Base-by-base conservation (phyloP, 352 stramenopile species). In the Pythium rhizo-oryzae region DNA sequence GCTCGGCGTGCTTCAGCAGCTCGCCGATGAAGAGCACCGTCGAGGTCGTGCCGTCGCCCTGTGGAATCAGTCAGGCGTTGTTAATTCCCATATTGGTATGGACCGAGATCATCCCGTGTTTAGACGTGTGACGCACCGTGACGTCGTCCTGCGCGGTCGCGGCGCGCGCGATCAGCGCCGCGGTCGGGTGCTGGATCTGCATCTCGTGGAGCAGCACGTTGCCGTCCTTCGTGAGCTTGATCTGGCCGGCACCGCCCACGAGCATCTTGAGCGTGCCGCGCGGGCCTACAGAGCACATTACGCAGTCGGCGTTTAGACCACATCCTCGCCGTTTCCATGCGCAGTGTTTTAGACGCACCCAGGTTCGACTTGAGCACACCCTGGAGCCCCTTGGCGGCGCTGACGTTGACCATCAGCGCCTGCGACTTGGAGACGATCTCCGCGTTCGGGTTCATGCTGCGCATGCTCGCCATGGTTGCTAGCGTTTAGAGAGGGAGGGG, bases 221-320 rank as follows among this genome's bases (percentile, higher is more conserved):
- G 76, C 98, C 98, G 80, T 99, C 98, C 81, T 99, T 99, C 21
- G 98, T 99, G 54, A 99, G 89, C 83, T 99, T 99, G 73, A 99
- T 99, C 81, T 99, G 97, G 28, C 98, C 98, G 19, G 98, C 97
- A 53, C 98, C 98, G 25, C 97, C 97, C 18, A 99, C 98, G 15
- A 99, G 89, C 96, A 99, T 99, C 90, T 99, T 99, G 51, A 99
- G 85, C 19, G 98, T 99, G n/a, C 98, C 98, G 2, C 96, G 90
- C 13, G 98, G 98, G 52, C 98, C 95, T 93, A 47, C 41, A 24
- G 9, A 49, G n/a, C 19, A 49, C 5, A 49, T 4, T 23, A 49
- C 43, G 8, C 28, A 33, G 6, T 33, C 37, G 37, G 37, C 37
- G 37, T 12, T 43, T 18, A 43, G 18, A 46, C 33, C 23, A 44